Conservation (phyloP, 345 rosid genomes). For the Eucalyptus brandiana region DNA sequence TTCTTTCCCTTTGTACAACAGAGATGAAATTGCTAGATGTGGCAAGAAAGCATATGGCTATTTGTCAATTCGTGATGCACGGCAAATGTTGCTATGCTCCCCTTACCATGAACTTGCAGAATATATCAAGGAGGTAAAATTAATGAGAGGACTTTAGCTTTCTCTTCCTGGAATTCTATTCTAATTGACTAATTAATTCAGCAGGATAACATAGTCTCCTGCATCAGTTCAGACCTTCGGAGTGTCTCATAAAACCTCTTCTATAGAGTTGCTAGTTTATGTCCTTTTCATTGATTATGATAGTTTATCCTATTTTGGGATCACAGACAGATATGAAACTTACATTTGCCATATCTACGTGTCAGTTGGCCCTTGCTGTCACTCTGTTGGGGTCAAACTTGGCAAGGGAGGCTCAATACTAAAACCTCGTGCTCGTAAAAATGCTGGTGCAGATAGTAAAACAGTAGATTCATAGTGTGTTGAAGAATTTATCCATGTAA, state of each 20-base stretch:
- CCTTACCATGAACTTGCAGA: too few relatives aligned
- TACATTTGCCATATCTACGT: background rate
- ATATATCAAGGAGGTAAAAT: too few relatives aligned
- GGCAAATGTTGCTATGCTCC: too few relatives aligned
- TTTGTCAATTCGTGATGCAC: too few relatives aligned
- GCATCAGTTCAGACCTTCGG: background rate
- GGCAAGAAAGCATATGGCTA: too few relatives aligned
- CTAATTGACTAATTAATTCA: background rate
- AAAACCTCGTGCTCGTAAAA: background rate
- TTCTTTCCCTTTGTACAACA: too few relatives aligned
- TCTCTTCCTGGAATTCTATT: background rate
- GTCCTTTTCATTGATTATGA: background rate
- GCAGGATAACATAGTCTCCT: background rate
- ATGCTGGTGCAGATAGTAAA: background rate
- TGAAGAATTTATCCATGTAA: background rate
- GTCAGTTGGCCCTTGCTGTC: background rate
- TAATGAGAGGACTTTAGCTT: background rate
- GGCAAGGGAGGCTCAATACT: background rate
- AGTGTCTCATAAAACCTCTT: background rate
- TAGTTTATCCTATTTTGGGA: background rate
- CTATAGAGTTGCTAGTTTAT: background rate
- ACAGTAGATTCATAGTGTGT: background rate
- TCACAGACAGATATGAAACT: background rate
- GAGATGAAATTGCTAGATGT: too few relatives aligned
- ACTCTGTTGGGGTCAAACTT: background rate